Percentiles rank a stretch among this genome's conserved stretches.
Conservation (phyloP, 768 basidiomycete genomes). For the Holtermanniella nyarrowii region DNA sequence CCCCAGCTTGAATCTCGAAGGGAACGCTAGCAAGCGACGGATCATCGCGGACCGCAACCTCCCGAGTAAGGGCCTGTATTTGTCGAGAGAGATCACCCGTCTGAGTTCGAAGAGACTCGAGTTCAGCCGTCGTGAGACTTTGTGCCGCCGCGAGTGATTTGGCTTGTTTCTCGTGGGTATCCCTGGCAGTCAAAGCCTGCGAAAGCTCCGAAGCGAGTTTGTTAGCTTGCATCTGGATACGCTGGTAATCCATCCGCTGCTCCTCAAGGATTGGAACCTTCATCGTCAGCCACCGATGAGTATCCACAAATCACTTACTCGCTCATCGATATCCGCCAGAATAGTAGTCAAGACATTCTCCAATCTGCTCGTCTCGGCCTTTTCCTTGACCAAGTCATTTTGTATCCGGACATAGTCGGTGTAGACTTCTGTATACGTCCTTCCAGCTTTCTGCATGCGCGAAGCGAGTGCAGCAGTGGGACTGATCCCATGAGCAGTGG, state of each 20-base stretch:
- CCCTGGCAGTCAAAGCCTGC: conserved; percentile 63
- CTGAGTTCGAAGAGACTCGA: conserved; percentile 19
- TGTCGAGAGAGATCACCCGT: conserved; percentile 46
- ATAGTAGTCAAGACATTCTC: conserved; percentile 68
- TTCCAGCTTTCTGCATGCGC: conserved; percentile 60
- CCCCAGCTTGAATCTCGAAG: conserved; percentile 44
- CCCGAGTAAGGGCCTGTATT: conserved; percentile 65
- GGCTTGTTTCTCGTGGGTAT: conserved; percentile 45
- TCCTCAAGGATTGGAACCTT: conserved; percentile 84
- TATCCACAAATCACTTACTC: conserved; percentile 48
- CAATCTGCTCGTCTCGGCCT: conserved; percentile 73
- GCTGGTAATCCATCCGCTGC: conserved; percentile 67
- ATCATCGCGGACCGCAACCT: conserved; percentile 71
- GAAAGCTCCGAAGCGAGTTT: conserved; percentile 73
- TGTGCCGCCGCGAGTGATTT: conserved; percentile 17
- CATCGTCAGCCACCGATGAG: neutral
- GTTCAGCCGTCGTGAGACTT: conserved; percentile 18
- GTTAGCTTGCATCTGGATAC: conserved; percentile 49
- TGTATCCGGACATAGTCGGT: conserved; percentile 78
- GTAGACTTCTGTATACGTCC: conserved; percentile 90
- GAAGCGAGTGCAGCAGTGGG: conserved; percentile 81
- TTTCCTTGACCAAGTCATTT: conserved; percentile 66
- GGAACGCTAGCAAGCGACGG: conserved; percentile 67
- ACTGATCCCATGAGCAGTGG: conserved; percentile 54
- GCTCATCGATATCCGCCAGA: conserved; percentile 80